Percentiles rank a stretch among this genome's conserved stretches.
Evolutionary conservation across 2,329 filamentous ascomycete genomes (phyloP).

Genomic region (Colletotrichum orchidophilum): DNA sequence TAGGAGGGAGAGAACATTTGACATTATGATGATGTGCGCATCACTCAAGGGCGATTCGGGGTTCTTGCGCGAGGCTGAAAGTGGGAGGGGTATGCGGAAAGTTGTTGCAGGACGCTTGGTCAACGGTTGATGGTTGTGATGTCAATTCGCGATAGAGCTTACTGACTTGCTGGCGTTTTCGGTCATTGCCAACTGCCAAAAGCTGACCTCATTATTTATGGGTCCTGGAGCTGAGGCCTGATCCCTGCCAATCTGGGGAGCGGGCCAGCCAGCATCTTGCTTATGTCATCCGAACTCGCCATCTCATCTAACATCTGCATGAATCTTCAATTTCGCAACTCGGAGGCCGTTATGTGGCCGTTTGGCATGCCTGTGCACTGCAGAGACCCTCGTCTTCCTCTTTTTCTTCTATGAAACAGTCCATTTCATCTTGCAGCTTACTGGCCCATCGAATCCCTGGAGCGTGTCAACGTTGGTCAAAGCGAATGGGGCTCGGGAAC

Average conservation of each 20-base stretch:
- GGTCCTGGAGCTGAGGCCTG: neutral
- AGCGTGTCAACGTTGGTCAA: neutral
- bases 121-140: neutral
- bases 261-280: neutral
- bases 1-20: constrained; percentile 60
- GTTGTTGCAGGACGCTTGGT: neutral
- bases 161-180: constrained; percentile 10
- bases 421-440: too few relatives aligned
- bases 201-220: constrained; percentile 8
- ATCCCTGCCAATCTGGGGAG: neutral
- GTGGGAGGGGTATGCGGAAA: neutral
- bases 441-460: too few relatives aligned
- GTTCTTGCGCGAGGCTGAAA: neutral
- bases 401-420: neutral
- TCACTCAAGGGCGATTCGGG: neutral
- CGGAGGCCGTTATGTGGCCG: neutral
- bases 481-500: neutral
- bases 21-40: constrained; percentile 41
- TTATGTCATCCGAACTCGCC: constrained; percentile 1
- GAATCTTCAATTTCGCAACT: neutral
- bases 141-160: neutral
- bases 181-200: neutral
- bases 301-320: neutral
- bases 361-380: neutral
- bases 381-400: neutral